Conservation (phyloP, 2,329 filamentous ascomycete genomes). For the Fusarium sp. region DNA sequence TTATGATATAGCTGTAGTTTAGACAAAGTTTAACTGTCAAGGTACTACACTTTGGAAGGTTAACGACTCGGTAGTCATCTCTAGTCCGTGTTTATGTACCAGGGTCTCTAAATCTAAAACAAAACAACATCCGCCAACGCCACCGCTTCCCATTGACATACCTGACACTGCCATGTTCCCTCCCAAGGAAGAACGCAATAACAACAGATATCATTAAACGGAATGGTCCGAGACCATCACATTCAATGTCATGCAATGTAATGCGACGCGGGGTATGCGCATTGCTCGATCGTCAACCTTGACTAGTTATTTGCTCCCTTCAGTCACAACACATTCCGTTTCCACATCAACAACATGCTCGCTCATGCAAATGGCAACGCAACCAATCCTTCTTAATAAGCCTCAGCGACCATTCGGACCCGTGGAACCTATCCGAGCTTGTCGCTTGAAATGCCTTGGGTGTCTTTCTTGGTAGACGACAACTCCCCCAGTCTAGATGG, state of each 20-base stretch:
- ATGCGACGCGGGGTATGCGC: slow-evolving; percentile 6
- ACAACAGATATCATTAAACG: background rate
- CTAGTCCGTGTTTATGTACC: background rate
- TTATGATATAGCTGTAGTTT: background rate
- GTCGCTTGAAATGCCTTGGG: slow-evolving; percentile 11
- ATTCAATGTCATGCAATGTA: slow-evolving; percentile 4
- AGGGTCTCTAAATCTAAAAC: slow-evolving; percentile 28
- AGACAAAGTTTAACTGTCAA: background rate
- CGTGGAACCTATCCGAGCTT: background rate
- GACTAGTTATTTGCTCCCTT: slow-evolving; percentile 12
- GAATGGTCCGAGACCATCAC: slow-evolving; percentile 1
- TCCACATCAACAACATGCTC: slow-evolving; percentile 31
- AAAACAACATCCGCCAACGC: slow-evolving; percentile 31
- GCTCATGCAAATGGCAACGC: slow-evolving; percentile 1
- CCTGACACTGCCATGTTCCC: slow-evolving; percentile 22
- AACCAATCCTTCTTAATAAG: slow-evolving; percentile 5
- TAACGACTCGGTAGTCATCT: background rate
- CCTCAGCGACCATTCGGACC: slow-evolving; percentile 1
- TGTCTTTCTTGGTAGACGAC: background rate
- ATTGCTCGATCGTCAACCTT: slow-evolving; percentile 11
- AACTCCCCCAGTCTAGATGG: background rate
- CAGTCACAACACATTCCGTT: slow-evolving; percentile 30
- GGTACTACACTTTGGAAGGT: background rate
- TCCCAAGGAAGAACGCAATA: slow-evolving; percentile 8
- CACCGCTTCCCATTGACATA: slow-evolving; percentile 22